These are phyloP conservation scores for Pouteria glomerata DNA, from an alignment of 148 eudicot genomes.

Conservation along the genomic window DNA sequence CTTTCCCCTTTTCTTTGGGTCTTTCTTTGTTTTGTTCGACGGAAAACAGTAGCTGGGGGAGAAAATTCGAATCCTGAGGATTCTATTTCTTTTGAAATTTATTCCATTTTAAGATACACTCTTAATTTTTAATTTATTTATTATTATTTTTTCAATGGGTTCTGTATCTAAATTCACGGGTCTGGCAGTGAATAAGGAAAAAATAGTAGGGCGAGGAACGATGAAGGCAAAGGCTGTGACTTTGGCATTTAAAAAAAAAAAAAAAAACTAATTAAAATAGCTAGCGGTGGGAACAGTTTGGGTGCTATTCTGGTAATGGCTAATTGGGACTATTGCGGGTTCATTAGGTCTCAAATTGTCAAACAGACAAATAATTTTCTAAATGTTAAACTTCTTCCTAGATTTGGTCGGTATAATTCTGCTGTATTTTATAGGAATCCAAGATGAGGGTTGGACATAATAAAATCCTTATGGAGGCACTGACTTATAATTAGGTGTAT, in stretches of 20 bases:
- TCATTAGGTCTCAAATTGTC: neutral
- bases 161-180: too few species aligned
- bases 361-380: neutral
- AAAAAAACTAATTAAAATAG: too few species aligned
- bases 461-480: neutral
- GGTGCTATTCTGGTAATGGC: neutral
- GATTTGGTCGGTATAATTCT: neutral
- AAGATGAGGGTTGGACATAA: neutral
- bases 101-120: too few species aligned
- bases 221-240: too few species aligned
- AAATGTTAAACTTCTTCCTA: neutral
- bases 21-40: too few species aligned
- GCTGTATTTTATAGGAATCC: neutral
- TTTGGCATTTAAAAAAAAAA: too few species aligned
- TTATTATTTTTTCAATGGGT: too few species aligned
- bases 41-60: too few species aligned
- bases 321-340: neutral
- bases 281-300: neutral
- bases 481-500: neutral
- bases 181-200: neutral
- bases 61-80: too few species aligned
- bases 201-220: too few species aligned
- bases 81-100: too few species aligned
- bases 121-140: too few species aligned
- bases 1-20: neutral